These are phyloP conservation scores for Panaeolus papilionaceus DNA, from an alignment of 768 basidiomycete species.

Conservation along the genomic window DNA sequence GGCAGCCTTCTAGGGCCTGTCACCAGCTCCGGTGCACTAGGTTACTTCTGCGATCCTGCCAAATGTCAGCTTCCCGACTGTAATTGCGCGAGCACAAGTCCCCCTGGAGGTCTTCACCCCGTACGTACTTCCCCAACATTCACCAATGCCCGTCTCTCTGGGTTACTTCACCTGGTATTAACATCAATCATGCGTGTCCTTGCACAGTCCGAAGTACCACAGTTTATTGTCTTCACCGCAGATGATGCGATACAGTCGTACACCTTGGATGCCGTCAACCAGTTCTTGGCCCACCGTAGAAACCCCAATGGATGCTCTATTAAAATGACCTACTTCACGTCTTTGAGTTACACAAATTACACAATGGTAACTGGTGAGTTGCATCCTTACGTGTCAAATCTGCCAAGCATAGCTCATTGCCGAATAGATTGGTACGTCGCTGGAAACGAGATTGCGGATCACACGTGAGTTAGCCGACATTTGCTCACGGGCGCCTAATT, in stretches of 20 bases:
- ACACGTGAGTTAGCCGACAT: slow-evolving; percentile 55
- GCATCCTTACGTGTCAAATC: too few relatives aligned
- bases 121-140: slow-evolving; percentile 43
- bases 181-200: neutral
- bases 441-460: slow-evolving; percentile 85
- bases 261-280: slow-evolving; percentile 75
- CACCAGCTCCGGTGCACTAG: slow-evolving; percentile 57
- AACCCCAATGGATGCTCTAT: slow-evolving; percentile 79
- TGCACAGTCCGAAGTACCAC: slow-evolving; percentile 60
- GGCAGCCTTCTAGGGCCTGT: slow-evolving; percentile 59
- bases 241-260: slow-evolving; percentile 82
- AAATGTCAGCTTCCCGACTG: slow-evolving; percentile 74
- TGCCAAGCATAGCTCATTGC: neutral
- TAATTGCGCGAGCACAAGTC: slow-evolving; percentile 73
- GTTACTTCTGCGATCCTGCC: slow-evolving; percentile 72
- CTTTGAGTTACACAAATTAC: slow-evolving; percentile 77
- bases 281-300: slow-evolving; percentile 74
- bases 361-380: slow-evolving; percentile 64
- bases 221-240: slow-evolving; percentile 77
- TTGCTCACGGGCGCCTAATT: slow-evolving; percentile 15
- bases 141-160: too few relatives aligned
- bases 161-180: too few relatives aligned
- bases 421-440: slow-evolving; percentile 75
- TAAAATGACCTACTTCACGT: slow-evolving; percentile 80
- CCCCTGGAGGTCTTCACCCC: slow-evolving; percentile 73